A percentile compares a stretch with the other conserved stretches of the same genome.
These are phyloP conservation scores for Tripidium arundinaceum DNA, from an alignment of 202 grass and related monocot genomes.

Conservation along the genomic window DNA sequence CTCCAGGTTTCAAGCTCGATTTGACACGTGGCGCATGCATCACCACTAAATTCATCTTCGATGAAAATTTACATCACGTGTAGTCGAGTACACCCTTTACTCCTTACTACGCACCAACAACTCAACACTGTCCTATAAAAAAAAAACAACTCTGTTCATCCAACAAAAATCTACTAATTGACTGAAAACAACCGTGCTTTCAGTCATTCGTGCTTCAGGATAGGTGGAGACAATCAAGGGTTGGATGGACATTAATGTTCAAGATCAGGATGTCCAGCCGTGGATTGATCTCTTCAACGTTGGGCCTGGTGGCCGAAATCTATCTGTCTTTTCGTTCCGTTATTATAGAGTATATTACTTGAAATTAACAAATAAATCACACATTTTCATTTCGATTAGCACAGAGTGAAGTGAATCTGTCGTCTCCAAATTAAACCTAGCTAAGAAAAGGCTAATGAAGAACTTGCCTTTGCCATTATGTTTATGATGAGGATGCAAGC, in stretches of 20 bases:
- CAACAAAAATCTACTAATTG: neutral
- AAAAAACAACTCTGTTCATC: too few relatives aligned
- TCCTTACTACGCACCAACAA: neutral
- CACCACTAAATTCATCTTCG: neutral
- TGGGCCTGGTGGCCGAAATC: neutral
- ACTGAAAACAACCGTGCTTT: neutral
- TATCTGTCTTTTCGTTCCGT: neutral
- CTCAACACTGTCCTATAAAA: neutral
- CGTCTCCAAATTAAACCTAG: neutral
- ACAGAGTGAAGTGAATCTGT: neutral
- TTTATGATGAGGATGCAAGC: slow-evolving; percentile 29
- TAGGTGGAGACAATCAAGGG: too few relatives aligned
- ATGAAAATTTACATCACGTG: neutral
- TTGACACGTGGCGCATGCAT: neutral
- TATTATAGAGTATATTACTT: too few relatives aligned
- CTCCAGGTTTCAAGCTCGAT: neutral
- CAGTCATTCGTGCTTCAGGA: neutral
- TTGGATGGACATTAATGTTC: too few relatives aligned
- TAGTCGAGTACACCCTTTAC: neutral
- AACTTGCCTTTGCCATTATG: slow-evolving; percentile 39
- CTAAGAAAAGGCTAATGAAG: neutral
- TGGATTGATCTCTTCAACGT: neutral
- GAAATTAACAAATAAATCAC: neutral
- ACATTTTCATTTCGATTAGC: neutral
- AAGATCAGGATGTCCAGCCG: too few relatives aligned